Conservation (phyloP, 441 rosid species). For the Kokia cookei region DNA sequence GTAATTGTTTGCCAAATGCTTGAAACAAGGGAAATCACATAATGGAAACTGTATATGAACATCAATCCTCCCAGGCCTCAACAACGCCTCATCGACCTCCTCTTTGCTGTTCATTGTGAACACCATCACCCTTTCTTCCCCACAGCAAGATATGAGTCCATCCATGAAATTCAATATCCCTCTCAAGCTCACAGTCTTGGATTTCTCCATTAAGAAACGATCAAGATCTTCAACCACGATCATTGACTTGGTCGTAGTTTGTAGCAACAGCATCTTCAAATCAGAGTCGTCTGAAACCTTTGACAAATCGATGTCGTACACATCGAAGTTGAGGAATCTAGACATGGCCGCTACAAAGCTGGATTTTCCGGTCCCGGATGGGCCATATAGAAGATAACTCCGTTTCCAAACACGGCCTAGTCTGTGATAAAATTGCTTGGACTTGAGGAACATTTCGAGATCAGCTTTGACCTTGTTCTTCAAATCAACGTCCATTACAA, state of each 20-base stretch:
- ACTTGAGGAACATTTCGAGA: constrained; percentile 32
- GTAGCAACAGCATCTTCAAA: constrained; percentile 30
- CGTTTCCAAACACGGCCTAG: constrained; percentile 43
- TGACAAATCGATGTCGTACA: constrained; percentile 33
- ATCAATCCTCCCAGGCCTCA: constrained; percentile 67
- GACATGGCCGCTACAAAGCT: constrained; percentile 39
- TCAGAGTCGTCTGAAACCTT: constrained; percentile 28
- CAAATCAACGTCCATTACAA: constrained; percentile 31
- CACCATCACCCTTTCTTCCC: constrained; percentile 61
- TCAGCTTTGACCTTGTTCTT: constrained; percentile 31
- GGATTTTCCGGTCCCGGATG: constrained; percentile 37
- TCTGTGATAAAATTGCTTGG: constrained; percentile 32
- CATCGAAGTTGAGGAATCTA: constrained; percentile 26
- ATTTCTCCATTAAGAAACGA: constrained; percentile 22
- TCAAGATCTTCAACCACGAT: constrained; percentile 39
- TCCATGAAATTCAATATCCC: constrained; percentile 72
- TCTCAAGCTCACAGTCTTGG: constrained; percentile 31
- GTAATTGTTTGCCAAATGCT: constrained; percentile 45
- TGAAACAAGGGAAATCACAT: constrained; percentile 57
- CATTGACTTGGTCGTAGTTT: constrained; percentile 26
- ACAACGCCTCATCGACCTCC: constrained; percentile 39
- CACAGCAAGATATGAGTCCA: constrained; percentile 53
- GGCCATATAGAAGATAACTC: constrained; percentile 38
- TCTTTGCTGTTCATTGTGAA: constrained; percentile 57
- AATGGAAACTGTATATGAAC: constrained; percentile 61